Percentiles rank a stretch among this genome's conserved stretches.
phyloP scores from a whole-genome alignment of 441 rosid species.

The Breynia disticha region DNA sequence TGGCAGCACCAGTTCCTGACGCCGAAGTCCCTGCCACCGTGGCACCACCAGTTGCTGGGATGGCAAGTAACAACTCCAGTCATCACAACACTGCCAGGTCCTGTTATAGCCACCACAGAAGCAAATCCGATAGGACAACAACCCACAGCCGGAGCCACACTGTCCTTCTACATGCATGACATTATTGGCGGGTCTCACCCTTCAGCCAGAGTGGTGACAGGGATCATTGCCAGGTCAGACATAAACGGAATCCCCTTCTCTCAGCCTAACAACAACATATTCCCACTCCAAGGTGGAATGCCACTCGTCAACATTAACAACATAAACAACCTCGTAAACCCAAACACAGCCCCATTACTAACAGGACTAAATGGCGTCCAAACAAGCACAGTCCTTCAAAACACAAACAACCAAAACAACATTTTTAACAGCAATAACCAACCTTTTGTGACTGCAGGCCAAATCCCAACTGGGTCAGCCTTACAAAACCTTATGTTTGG shows the following conservation, averaged over 20 bases:
- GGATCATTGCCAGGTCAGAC: conserved; percentile 28
- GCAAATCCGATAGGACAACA: not conserved
- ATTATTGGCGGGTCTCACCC: conserved; percentile 40
- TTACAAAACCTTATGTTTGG: conserved; percentile 38
- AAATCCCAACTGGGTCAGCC: conserved; percentile 27
- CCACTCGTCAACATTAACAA: conserved; percentile 18
- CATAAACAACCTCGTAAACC: conserved; percentile 31
- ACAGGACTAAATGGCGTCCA: conserved; percentile 25
- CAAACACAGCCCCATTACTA: conserved; percentile 31
- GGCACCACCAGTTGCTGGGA: not conserved
- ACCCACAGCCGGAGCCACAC: not conserved
- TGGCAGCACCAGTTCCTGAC: conserved; percentile 17
- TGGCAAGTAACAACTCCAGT: no score
- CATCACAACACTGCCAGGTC: no score
- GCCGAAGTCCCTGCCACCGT: conserved; percentile 7
- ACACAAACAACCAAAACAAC: conserved; percentile 31
- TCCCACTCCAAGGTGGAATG: conserved; percentile 30
- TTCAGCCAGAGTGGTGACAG: conserved; percentile 32
- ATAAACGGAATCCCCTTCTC: conserved; percentile 38
- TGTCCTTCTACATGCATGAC: conserved; percentile 48
- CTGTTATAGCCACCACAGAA: conserved; percentile 8
- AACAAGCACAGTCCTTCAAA: conserved; percentile 34
- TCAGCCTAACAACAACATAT: conserved; percentile 30
- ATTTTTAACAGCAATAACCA: conserved; percentile 24
- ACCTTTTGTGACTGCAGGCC: conserved; percentile 38